Conservation (phyloP, 2,329 filamentous ascomycete genomes). For the Harringtonia lauricola region DNA sequence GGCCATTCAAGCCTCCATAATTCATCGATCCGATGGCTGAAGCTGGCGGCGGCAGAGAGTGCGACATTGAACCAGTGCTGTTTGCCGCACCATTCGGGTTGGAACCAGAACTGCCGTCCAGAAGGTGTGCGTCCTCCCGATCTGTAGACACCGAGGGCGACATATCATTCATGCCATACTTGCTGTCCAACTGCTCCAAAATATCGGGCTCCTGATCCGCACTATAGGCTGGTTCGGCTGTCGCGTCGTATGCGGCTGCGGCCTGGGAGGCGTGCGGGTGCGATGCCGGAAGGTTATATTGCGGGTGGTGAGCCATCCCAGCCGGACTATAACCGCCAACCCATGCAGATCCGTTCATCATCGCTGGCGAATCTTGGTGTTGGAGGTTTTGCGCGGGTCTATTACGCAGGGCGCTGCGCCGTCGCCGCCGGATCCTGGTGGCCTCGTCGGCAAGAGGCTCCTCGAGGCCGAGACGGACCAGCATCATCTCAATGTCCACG, state of each 20-base stretch:
- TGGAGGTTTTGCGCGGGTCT: background rate
- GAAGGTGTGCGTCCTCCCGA: background rate
- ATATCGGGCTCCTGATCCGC: too few species aligned
- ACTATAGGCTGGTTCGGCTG: background rate
- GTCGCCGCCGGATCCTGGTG: constrained; percentile 29
- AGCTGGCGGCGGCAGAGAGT: too few species aligned
- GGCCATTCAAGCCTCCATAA: too few species aligned
- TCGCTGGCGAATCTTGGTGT: background rate
- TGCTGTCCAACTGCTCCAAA: background rate
- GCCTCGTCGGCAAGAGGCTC: constrained; percentile 30
- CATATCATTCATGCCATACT: background rate
- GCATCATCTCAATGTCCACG: constrained; percentile 36
- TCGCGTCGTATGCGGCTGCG: background rate
- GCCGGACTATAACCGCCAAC: background rate
- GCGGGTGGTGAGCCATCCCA: background rate
- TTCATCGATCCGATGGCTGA: too few species aligned
- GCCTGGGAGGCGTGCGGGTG: background rate
- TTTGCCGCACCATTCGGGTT: background rate
- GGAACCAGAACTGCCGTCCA: background rate
- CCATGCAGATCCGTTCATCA: constrained; percentile 1
- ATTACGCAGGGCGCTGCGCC: constrained; percentile 19
- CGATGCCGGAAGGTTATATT: constrained; percentile 2
- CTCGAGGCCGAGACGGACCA: constrained; percentile 36
- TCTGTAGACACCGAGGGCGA: background rate
- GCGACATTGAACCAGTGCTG: too few species aligned